Evolutionary conservation across 2,329 filamentous ascomycete species (phyloP).

Genomic region (Fusarium euwallaceae): DNA sequence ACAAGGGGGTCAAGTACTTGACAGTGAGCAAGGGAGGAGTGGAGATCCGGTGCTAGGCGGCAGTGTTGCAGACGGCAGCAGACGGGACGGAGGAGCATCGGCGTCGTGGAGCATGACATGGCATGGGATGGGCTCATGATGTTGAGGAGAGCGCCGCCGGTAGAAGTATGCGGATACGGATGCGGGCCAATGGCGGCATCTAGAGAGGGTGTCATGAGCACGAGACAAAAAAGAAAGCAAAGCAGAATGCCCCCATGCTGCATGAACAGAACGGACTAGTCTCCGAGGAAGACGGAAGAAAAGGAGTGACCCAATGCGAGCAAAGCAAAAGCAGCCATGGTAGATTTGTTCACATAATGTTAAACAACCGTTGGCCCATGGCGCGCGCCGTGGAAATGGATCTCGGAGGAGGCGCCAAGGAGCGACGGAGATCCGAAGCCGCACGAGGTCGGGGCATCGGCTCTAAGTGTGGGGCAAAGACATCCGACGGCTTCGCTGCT

Average conservation of each 20-base stretch:
- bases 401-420: slow-evolving; percentile 34
- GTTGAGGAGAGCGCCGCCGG: slow-evolving; percentile 2
- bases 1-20: slow-evolving; percentile 98
- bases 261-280: slow-evolving; percentile 19
- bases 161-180: not conserved
- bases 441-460: slow-evolving; percentile 44
- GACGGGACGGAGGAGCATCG: slow-evolving; percentile 14
- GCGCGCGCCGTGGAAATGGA: slow-evolving; percentile 1
- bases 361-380: slow-evolving; percentile 3
- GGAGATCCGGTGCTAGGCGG: slow-evolving; percentile 69
- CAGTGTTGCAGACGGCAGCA: not conserved
- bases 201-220: slow-evolving; percentile 11
- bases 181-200: slow-evolving; percentile 19
- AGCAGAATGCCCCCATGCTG: slow-evolving; percentile 12
- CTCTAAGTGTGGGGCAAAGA: slow-evolving; percentile 42
- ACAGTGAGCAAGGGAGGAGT: slow-evolving; percentile 78
- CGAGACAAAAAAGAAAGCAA: slow-evolving; percentile 2
- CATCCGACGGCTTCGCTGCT: not conserved
- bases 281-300: slow-evolving; percentile 27
- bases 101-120: not conserved
- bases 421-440: slow-evolving; percentile 45
- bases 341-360: slow-evolving; percentile 7
- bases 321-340: not conserved
- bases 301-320: slow-evolving; percentile 21
- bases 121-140: slow-evolving; percentile 13